Base-by-base conservation (phyloP, 2,329 filamentous ascomycete genomes). In the Coniosporium tulheliwenetii region DNA sequence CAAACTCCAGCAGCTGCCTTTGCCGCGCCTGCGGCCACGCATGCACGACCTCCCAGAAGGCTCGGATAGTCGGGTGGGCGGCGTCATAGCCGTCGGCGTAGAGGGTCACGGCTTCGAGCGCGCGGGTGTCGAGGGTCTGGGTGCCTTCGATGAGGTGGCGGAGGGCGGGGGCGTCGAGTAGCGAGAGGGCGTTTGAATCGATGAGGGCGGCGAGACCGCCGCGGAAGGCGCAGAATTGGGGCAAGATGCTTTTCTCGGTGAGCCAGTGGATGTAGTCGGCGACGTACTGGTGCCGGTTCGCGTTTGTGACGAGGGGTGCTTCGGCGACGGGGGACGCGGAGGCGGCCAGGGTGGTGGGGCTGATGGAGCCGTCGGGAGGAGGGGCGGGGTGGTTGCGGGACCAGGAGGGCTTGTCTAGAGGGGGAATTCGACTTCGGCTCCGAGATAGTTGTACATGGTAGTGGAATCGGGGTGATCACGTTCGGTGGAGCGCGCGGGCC, bases 221-320 rank as follows among this genome's bases (percentile, higher is more conserved):
- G 19, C 78, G 70, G 55, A 98, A 94, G 1, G 89, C 85, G 39
- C 76, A 68, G 50, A 79, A 86, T 55, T 95, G 87, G 0, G 80
- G 76, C 0, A 69, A 65, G 35, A 96, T 69, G 0, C 85, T 91
- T 32, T 81, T 70, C 52, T 85, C 75, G 0, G 83, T 85, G 19
- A 95, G 70, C 69, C 86, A 93, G 43, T 71, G 71, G 48, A 93
- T 81, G 57, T 96, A 96, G 58, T 93, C 84, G 41, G 70, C 73
- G 3, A 94, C 78, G 50, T 85, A 98, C 29, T 75, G 71, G 40
- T 78, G 69, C 36, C 86, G 77, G 56, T 93, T 95, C 32, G 70
- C 71, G 48, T 81, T 79, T 0, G 85, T 94, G 19, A 96, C 85
- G n/a, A 85, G 63, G 1, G 74, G 71, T 0, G 81, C 73, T 45